phyloP scores from a whole-genome alignment of 163 green algal genomes.

The Chlamydomonas reinhardtii region DNA sequence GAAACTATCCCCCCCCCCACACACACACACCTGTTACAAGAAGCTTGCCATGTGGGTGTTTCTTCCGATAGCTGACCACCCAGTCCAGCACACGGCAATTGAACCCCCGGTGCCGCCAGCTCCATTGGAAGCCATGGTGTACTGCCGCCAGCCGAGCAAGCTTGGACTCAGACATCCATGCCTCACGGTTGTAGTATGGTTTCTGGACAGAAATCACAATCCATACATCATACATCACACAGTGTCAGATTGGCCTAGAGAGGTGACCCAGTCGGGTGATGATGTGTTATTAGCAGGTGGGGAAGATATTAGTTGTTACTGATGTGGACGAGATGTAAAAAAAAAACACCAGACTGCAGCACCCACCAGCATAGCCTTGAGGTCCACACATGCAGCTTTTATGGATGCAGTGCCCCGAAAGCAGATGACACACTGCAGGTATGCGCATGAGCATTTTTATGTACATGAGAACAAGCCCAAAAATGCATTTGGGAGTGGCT shows the following conservation, averaged over 20 bases:
- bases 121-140: constrained; percentile 46
- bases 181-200: constrained; percentile 13
- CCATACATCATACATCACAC: too few species aligned
- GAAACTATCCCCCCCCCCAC: too few species aligned
- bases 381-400: constrained; percentile 34
- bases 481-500: too few species aligned
- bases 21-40: constrained; percentile 30
- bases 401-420: constrained; percentile 41
- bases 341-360: too few species aligned
- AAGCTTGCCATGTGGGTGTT: constrained; percentile 29
- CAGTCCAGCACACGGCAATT: constrained; percentile 4
- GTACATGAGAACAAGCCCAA: too few species aligned
- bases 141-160: constrained; percentile 8
- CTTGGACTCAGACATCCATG: neutral
- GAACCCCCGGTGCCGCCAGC: constrained; percentile 18
- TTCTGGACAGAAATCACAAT: neutral
- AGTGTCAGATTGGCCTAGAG: too few species aligned
- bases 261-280: too few species aligned
- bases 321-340: too few species aligned
- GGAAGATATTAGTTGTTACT: too few species aligned
- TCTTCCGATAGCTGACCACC: neutral
- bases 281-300: too few species aligned
- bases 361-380: constrained; percentile 40
- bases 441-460: too few species aligned
- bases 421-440: neutral